Evolutionary conservation across 768 basidiomycete species (phyloP).

Genomic region (Holtermannia corniformis): DNA sequence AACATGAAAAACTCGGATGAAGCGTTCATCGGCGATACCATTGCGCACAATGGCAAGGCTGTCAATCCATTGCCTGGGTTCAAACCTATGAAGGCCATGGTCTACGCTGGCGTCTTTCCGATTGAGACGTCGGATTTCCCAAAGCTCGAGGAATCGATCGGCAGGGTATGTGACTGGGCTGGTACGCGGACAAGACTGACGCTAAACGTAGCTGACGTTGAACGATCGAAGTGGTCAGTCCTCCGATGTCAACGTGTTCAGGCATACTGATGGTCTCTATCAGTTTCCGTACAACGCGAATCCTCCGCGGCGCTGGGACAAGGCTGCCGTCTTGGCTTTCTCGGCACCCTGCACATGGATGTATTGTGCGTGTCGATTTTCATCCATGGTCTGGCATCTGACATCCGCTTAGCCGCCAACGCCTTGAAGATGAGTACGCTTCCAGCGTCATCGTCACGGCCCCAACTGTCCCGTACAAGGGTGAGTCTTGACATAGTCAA

Average conservation of each 20-base stretch:
- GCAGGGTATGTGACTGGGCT: conserved; percentile 51
- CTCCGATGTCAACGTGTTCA: not conserved
- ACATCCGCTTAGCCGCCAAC: conserved; percentile 72
- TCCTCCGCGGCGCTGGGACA: conserved; percentile 90
- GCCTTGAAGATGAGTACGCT: conserved; percentile 92
- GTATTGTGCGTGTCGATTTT: conserved; percentile 29
- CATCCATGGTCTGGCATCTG: conserved; percentile 25
- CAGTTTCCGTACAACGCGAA: conserved; percentile 82
- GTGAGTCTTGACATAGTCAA: conserved; percentile 43
- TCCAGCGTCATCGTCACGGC: conserved; percentile 91
- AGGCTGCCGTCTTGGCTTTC: conserved; percentile 87
- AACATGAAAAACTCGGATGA: conserved; percentile 97
- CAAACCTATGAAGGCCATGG: conserved; percentile 89
- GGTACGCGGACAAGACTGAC: not conserved
- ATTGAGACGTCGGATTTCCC: conserved; percentile 81
- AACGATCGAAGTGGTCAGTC: conserved; percentile 39
- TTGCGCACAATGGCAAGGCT: conserved; percentile 60
- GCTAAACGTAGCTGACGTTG: conserved; percentile 32
- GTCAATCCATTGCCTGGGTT: conserved; percentile 85
- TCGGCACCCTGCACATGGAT: conserved; percentile 86
- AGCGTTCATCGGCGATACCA: conserved; percentile 74
- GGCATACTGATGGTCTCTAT: too few species aligned
- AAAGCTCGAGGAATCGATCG: conserved; percentile 92
- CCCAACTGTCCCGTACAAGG: conserved; percentile 88
- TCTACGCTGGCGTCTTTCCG: conserved; percentile 90